Evolutionary conservation across 2,329 filamentous ascomycete species (phyloP).

Genomic region (Aspergillus transmontanensis): DNA sequence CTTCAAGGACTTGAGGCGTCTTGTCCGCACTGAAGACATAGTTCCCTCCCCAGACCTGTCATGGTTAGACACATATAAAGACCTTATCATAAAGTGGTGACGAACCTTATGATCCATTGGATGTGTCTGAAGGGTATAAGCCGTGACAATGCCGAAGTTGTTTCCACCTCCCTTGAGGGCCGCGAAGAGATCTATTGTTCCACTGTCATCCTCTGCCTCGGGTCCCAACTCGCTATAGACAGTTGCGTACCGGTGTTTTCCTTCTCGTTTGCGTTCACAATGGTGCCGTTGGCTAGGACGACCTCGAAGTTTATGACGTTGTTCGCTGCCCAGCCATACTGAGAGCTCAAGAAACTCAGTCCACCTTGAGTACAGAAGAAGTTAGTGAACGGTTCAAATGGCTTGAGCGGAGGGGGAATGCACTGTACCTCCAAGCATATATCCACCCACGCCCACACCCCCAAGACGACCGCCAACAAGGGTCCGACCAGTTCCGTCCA

Average conservation of each 20-base stretch:
- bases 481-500: conserved; percentile 34
- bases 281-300: conserved; percentile 50
- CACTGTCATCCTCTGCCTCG: too few species aligned
- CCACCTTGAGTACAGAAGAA: conserved; percentile 24
- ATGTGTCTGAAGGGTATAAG: conserved; percentile 38
- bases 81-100: background rate
- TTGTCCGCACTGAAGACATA: conserved; percentile 42
- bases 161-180: conserved; percentile 48
- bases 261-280: conserved; percentile 44
- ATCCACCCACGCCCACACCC: conserved; percentile 51
- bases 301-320: conserved; percentile 52
- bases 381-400: background rate
- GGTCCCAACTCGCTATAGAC: background rate
- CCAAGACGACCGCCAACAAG: conserved; percentile 51
- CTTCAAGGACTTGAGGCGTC: conserved; percentile 37
- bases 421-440: conserved; percentile 46
- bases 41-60: conserved; percentile 53
- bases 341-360: conserved; percentile 53
- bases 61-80: background rate
- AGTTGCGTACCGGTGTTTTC: conserved; percentile 32
- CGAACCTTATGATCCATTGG: conserved; percentile 31
- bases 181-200: conserved; percentile 40
- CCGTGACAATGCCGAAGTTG: conserved; percentile 50
- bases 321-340: conserved; percentile 54
- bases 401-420: conserved; percentile 1